phyloP scores from a whole-genome alignment of 208 protist genomes.

The Trypanosoma scelopori region DNA sequence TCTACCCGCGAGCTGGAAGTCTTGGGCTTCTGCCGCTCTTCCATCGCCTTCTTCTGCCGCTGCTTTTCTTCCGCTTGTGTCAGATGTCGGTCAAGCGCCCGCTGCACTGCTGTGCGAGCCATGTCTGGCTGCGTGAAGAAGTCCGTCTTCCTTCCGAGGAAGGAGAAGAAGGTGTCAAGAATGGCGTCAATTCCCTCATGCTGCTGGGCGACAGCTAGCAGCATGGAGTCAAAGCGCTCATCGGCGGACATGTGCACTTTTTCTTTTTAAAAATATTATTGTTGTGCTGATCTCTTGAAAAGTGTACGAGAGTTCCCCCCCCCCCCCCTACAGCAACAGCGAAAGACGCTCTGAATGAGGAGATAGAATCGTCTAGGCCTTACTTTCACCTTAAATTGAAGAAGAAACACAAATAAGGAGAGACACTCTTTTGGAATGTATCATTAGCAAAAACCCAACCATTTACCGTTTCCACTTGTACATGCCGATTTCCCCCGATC shows the following conservation, averaged over 20 bases:
- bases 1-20: constrained; percentile 61
- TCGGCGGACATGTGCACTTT: constrained; percentile 23
- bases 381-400: too few species aligned
- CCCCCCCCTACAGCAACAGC: too few species aligned
- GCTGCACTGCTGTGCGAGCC: constrained; percentile 51
- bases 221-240: constrained; percentile 85
- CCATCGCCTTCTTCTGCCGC: constrained; percentile 19
- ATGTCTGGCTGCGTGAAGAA: constrained; percentile 89
- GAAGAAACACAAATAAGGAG: too few species aligned
- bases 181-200: constrained; percentile 89
- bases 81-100: constrained; percentile 61
- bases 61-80: constrained; percentile 38
- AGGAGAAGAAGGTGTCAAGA: constrained; percentile 92
- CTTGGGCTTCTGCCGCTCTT: constrained; percentile 25
- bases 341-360: too few species aligned
- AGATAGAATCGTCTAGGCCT: too few species aligned
- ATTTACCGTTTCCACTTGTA: too few species aligned
- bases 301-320: not conserved
- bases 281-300: constrained; percentile 1
- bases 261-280: constrained; percentile 6
- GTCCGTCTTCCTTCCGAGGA: constrained; percentile 91
- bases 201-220: constrained; percentile 92
- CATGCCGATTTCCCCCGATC: too few species aligned
- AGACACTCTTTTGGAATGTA: too few species aligned
- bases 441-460: too few species aligned